phyloP scores from a whole-genome alignment of 2,329 filamentous ascomycete species.

The Ceratocystis destructans region DNA sequence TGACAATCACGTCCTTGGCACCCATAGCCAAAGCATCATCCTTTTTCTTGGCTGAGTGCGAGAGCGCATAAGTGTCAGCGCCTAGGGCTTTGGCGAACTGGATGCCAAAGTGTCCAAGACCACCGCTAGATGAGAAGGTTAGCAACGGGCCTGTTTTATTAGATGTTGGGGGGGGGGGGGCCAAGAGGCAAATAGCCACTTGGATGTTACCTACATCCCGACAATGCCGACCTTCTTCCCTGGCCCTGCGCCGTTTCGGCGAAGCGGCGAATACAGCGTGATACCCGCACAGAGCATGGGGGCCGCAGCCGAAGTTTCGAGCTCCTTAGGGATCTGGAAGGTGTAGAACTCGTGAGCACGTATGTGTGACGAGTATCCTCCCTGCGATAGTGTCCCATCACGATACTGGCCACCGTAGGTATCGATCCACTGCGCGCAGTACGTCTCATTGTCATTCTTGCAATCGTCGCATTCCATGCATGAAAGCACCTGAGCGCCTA shows the following conservation, averaged over 20 bases:
- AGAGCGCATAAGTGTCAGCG: slow-evolving; percentile 41
- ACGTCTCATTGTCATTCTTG: slow-evolving; percentile 53
- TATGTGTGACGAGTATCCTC: slow-evolving; percentile 50
- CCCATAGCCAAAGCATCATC: slow-evolving; percentile 41
- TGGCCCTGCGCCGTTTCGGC: slow-evolving; percentile 55
- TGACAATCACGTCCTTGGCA: slow-evolving; percentile 43
- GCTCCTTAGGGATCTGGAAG: slow-evolving; percentile 57
- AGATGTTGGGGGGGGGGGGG: neutral
- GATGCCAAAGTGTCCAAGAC: slow-evolving; percentile 54
- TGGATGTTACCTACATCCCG: slow-evolving; percentile 32
- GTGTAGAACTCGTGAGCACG: slow-evolving; percentile 64
- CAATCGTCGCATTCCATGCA: slow-evolving; percentile 53
- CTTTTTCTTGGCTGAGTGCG: slow-evolving; percentile 41
- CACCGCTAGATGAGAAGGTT: slow-evolving; percentile 31
- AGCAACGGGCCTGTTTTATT: neutral
- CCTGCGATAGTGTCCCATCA: slow-evolving; percentile 49
- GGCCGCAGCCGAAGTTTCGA: slow-evolving; percentile 47
- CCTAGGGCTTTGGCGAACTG: slow-evolving; percentile 53
- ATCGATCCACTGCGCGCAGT: slow-evolving; percentile 46
- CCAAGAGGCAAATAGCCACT: neutral
- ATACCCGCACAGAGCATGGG: slow-evolving; percentile 75
- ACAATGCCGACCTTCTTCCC: slow-evolving; percentile 63
- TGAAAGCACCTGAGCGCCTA: slow-evolving; percentile 53
- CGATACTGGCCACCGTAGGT: slow-evolving; percentile 47
- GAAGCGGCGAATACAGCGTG: slow-evolving; percentile 62